Percentiles rank a stretch among this genome's conserved stretches.
These are phyloP conservation scores for Macadamia tetraphylla DNA, from an alignment of 164 flowering plant genomes.

Conservation along the genomic window DNA sequence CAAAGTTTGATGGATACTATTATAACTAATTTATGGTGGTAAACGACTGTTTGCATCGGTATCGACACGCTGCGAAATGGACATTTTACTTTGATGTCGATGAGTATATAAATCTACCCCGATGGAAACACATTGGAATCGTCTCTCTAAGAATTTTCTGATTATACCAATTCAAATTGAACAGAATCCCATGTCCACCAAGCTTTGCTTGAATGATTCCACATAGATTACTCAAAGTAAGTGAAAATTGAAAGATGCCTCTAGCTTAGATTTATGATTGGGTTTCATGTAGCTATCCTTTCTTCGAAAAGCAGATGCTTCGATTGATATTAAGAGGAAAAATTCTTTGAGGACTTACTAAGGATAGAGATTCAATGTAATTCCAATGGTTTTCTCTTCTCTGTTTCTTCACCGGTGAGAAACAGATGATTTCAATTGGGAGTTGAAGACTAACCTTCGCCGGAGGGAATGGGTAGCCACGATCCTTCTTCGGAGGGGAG, in stretches of 20 bases:
- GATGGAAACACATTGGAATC: conserved; percentile 34
- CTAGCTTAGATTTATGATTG: no score
- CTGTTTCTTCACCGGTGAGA: not conserved
- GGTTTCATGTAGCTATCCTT: no score
- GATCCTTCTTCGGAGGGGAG: no score
- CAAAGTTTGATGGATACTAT: conserved; percentile 52
- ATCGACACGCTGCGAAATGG: conserved; percentile 53
- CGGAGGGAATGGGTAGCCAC: no score
- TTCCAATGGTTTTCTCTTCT: no score
- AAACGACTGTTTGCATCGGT: conserved; percentile 60
- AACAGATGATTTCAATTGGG: not conserved
- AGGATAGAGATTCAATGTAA: no score
- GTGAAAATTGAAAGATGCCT: not conserved
- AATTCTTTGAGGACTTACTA: no score
- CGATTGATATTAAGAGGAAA: no score
- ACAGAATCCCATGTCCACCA: conserved; percentile 61
- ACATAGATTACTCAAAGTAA: conserved; percentile 29
- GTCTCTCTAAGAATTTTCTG: conserved; percentile 38
- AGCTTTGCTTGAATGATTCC: conserved; percentile 48
- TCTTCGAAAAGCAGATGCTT: no score
- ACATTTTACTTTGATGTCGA: conserved; percentile 65
- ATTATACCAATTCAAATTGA: conserved; percentile 64
- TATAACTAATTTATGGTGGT: conserved; percentile 61
- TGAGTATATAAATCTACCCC: conserved; percentile 57
- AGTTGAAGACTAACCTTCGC: not conserved